Evolutionary conservation across 1,284 basidiomycete genomes (phyloP).

Genomic region (Boletus semigastroideus): DNA sequence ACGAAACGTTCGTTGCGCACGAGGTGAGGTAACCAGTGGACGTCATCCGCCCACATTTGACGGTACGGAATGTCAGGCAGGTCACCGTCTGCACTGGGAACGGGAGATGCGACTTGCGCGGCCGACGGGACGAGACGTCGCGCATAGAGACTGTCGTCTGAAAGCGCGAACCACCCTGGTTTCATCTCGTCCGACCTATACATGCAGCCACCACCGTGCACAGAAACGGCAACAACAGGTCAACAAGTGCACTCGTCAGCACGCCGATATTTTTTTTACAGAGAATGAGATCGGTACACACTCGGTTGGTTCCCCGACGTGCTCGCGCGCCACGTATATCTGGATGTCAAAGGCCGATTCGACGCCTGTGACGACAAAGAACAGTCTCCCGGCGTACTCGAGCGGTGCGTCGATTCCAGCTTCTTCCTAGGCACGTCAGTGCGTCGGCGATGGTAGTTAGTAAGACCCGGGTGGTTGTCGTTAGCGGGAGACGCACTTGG

Average conservation of each 20-base stretch:
- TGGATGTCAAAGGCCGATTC: constrained; percentile 67
- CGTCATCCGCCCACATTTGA: constrained; percentile 43
- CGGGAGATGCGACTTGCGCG: not conserved
- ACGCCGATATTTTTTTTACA: too few species aligned
- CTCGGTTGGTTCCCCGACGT: constrained; percentile 58
- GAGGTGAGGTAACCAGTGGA: constrained; percentile 37
- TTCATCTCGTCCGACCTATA: constrained; percentile 43
- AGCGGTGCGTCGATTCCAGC: constrained; percentile 66
- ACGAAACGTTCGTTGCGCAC: constrained; percentile 33
- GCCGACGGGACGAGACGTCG: not conserved
- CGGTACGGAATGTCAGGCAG: constrained; percentile 36
- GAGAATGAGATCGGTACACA: constrained; percentile 31
- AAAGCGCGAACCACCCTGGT: constrained; percentile 39
- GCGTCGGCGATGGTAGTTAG: not conserved
- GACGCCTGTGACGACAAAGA: constrained; percentile 54
- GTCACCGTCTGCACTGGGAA: not conserved
- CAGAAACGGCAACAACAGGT: not conserved
- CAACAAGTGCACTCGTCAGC: not conserved
- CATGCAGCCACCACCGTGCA: not conserved
- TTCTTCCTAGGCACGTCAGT: constrained; percentile 61
- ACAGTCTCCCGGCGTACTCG: constrained; percentile 55
- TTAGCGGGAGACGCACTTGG: constrained; percentile 26
- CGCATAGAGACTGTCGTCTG: constrained; percentile 19
- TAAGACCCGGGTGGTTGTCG: not conserved
- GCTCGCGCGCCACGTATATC: constrained; percentile 58